Base-by-base conservation (phyloP, 1,284 basidiomycete genomes). In the Cutaneotrichosporon cyanovorans region DNA sequence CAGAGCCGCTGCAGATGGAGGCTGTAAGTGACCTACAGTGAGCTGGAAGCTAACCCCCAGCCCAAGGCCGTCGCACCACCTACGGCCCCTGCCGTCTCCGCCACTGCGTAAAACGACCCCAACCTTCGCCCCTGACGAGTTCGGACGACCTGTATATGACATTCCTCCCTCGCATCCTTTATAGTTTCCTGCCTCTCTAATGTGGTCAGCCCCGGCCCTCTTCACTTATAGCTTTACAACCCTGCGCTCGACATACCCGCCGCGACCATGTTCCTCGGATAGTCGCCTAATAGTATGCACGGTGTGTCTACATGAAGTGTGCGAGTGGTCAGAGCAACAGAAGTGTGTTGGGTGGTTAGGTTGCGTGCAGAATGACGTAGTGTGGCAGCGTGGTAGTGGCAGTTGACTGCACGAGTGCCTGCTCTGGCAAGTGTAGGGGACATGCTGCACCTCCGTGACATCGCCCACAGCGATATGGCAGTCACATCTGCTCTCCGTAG, bases 1-100 rank as follows among this genome's bases (percentile, higher is more conserved):
- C 62, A 21, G 66, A 64, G 55, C 68, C 68, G 25, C 51, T 69
- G 42, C 55, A 63, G 59, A 63, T 69, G 10, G 61, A 66, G 50
- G 56, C 61, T 51, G 63, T 65, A 49, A 60, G 63, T 60, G n/a
- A n/a, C 9, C 14, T 15, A 31, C 5, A 5, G 1, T 19, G 2
- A 19, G 14, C 22, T 2, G 18, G 37, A 28, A 35, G 52, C 57
- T 30, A 60, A 7, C 8, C 28, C 25, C 32, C 40, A 61, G 59
- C 53, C 62, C 39, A 59, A 59, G 51, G 19, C 55, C 23, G 40
- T 48, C 16, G 47, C 51, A 33, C 51, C 60, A 32, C 53, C 62
- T 22, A 54, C 61, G 35, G 59, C 63, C 39, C 56, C 63, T 22
- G 53, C 51, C 33, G 62, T 65, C 35, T 46, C 61, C 38, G 58